A percentile compares a stretch with the other conserved stretches of the same genome.
Conservation (phyloP, 768 basidiomycete species). For the Mycena galericulata region DNA sequence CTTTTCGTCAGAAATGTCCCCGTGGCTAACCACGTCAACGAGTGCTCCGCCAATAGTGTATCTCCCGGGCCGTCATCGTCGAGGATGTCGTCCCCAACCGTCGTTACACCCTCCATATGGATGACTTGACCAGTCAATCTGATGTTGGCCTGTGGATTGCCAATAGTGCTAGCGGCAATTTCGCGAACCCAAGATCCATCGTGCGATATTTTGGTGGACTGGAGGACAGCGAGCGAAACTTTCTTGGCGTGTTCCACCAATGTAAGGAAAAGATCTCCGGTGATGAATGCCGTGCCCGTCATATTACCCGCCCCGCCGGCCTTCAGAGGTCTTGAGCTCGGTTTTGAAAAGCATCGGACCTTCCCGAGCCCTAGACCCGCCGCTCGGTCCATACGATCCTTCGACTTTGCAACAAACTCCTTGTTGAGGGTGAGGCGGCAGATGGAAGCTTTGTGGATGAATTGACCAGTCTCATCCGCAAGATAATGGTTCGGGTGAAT, state of each 20-base stretch:
- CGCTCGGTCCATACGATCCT: background rate
- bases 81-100: background rate
- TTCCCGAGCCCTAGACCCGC: background rate
- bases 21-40: background rate
- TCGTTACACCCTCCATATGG: background rate
- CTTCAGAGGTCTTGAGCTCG: background rate
- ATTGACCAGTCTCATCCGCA: background rate
- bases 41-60: background rate
- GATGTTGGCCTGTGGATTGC: background rate
- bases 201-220: background rate
- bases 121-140: constrained; percentile 2
- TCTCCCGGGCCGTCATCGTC: background rate
- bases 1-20: background rate
- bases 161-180: background rate
- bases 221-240: background rate
- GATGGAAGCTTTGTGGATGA: constrained; percentile 7
- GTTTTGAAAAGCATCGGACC: background rate
- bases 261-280: background rate
- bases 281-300: background rate
- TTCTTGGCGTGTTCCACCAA: background rate
- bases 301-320: background rate
- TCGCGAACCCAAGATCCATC: background rate
- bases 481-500: constrained; percentile 2
- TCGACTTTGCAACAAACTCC: constrained; percentile 21
- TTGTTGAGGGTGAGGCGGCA: constrained; percentile 4